Evolutionary conservation across 768 basidiomycete genomes (phyloP).

Genomic region (Clavaria fumosa): DNA sequence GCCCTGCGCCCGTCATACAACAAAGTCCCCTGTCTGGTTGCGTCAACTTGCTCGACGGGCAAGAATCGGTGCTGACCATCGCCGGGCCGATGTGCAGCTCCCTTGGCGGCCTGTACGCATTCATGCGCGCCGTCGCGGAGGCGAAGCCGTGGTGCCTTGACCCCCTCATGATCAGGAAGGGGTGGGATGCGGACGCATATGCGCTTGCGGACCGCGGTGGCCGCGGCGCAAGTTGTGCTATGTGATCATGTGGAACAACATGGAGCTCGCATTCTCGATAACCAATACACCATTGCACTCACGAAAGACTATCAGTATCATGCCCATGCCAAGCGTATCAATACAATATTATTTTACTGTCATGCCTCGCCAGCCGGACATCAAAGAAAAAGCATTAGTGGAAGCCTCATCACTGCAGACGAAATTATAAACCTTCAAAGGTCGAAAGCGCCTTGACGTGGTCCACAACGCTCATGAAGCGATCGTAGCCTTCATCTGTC

Average conservation of each 20-base stretch:
- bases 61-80: conserved; percentile 56
- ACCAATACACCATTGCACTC: conserved; percentile 40
- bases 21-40: conserved; percentile 54
- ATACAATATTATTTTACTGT: too few relatives aligned
- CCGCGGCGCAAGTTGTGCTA: conserved; percentile 36
- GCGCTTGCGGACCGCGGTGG: conserved; percentile 39
- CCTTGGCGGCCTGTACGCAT: conserved; percentile 44
- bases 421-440: conserved; percentile 1
- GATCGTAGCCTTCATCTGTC: conserved; percentile 1
- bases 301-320: too few relatives aligned
- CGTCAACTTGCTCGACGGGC: conserved; percentile 50
- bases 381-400: too few relatives aligned
- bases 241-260: conserved; percentile 54
- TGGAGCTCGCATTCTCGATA: conserved; percentile 46
- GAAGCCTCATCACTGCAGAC: not conserved
- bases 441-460: conserved; percentile 3
- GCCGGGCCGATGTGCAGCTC: conserved; percentile 56
- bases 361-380: too few relatives aligned
- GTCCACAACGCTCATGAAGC: conserved; percentile 5
- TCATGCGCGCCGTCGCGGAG: conserved; percentile 48
- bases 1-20: conserved; percentile 54
- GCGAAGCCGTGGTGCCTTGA: conserved; percentile 53
- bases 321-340: too few relatives aligned
- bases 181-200: conserved; percentile 49
- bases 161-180: conserved; percentile 38